These are phyloP conservation scores for Penicillium sp. DNA, from an alignment of 2,329 filamentous ascomycete genomes.

Conservation along the genomic window DNA sequence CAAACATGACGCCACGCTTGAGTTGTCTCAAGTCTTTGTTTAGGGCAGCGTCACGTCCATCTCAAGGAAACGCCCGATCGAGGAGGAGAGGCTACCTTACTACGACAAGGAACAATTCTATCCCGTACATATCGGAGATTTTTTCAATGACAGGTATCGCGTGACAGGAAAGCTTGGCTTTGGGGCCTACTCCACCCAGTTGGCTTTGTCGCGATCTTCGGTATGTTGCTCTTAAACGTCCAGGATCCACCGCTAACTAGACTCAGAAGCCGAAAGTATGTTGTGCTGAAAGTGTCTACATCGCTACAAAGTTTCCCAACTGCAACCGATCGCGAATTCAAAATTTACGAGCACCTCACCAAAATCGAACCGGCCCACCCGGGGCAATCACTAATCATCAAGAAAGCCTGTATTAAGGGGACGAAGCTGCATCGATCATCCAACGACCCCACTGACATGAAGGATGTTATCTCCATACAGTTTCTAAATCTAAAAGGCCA, in stretches of 20 bases:
- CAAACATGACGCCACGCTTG: not conserved
- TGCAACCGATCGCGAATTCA: slow-evolving; percentile 30
- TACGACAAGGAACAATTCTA: slow-evolving; percentile 8
- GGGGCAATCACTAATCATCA: slow-evolving; percentile 26
- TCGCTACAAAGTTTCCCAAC: slow-evolving; percentile 21
- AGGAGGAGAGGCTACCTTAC: slow-evolving; percentile 10
- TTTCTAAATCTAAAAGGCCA: slow-evolving; percentile 7
- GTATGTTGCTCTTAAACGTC: not conserved
- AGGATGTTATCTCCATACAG: not conserved
- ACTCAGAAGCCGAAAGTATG: slow-evolving; percentile 30
- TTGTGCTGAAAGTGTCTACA: slow-evolving; percentile 38
- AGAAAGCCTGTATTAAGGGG: not conserved
- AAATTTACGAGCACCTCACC: slow-evolving; percentile 30
- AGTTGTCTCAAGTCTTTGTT: not conserved
- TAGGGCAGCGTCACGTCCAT: not conserved
- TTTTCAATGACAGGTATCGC: slow-evolving; percentile 2
- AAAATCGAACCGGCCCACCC: slow-evolving; percentile 30
- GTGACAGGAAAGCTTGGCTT: slow-evolving; percentile 6
- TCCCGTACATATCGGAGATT: slow-evolving; percentile 6
- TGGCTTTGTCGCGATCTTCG: slow-evolving; percentile 7
- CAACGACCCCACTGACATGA: too few species aligned
- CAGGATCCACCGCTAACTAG: slow-evolving; percentile 1
- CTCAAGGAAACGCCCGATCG: slow-evolving; percentile 3
- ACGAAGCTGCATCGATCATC: not conserved
- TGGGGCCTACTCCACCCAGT: slow-evolving; percentile 7